A percentile compares a stretch with the other conserved stretches of the same genome.
Evolutionary conservation across 371 early-diverging fungal species (phyloP).

Genomic region (Mortierella sp.): DNA sequence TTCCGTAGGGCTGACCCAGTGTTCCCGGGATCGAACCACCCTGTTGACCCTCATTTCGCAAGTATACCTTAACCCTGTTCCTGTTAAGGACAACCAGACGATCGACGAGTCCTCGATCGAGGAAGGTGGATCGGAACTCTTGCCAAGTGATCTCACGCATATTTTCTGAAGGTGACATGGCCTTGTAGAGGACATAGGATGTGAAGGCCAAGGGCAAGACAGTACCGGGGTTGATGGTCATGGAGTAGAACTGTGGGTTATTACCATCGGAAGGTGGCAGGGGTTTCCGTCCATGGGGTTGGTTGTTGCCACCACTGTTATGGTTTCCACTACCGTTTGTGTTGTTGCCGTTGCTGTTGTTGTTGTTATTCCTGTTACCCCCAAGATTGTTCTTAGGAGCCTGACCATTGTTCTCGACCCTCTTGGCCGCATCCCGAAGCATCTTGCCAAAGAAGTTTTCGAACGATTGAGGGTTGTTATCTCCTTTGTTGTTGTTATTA

Average conservation of each 20-base stretch:
- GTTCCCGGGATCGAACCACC: slow-evolving; percentile 56
- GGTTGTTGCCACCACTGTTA: slow-evolving; percentile 11
- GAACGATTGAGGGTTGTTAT: slow-evolving; percentile 42
- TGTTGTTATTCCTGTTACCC: slow-evolving; percentile 32
- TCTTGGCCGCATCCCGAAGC: slow-evolving; percentile 42
- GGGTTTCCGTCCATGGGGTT: slow-evolving; percentile 16
- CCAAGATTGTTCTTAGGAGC: slow-evolving; percentile 27
- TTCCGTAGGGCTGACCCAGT: slow-evolving; percentile 47
- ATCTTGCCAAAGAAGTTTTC: slow-evolving; percentile 55
- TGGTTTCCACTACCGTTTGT: slow-evolving; percentile 6
- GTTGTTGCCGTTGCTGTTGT: not conserved
- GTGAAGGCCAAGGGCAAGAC: slow-evolving; percentile 64
- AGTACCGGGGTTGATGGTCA: slow-evolving; percentile 61
- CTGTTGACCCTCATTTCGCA: slow-evolving; percentile 75
- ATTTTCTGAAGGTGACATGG: slow-evolving; percentile 61
- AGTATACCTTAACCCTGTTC: slow-evolving; percentile 81
- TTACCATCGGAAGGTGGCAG: slow-evolving; percentile 79
- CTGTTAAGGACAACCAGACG: slow-evolving; percentile 89
- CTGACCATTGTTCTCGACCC: slow-evolving; percentile 28
- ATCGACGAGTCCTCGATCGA: slow-evolving; percentile 95
- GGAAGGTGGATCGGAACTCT: slow-evolving; percentile 86
- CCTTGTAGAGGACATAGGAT: slow-evolving; percentile 65
- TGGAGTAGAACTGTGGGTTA: slow-evolving; percentile 30
- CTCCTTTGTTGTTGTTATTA: slow-evolving; percentile 1
- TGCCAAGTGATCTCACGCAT: slow-evolving; percentile 89